A percentile compares a stretch with the other conserved stretches of the same genome.
Conservation (phyloP, 768 basidiomycete species). For the Mycena floridula region DNA sequence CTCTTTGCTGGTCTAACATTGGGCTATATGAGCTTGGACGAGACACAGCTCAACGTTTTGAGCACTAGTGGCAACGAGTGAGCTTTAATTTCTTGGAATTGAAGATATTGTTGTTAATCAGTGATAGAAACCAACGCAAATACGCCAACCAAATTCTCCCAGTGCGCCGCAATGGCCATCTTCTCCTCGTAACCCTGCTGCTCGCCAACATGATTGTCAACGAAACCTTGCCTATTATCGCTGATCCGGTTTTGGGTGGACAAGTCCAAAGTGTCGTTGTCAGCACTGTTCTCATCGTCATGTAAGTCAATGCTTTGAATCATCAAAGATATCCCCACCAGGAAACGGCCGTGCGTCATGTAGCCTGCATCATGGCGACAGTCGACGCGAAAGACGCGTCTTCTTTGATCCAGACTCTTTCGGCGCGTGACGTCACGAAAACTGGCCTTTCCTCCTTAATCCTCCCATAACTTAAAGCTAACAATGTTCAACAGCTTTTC, state of each 20-base stretch:
- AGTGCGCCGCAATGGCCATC: slow-evolving; percentile 77
- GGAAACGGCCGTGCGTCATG: not conserved
- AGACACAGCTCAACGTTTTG: slow-evolving; percentile 85
- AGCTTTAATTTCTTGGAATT: slow-evolving; percentile 18
- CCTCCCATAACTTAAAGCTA: not conserved
- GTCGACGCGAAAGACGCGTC: slow-evolving; percentile 8
- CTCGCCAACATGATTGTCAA: slow-evolving; percentile 92
- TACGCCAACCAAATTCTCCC: slow-evolving; percentile 86
- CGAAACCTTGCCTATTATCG: slow-evolving; percentile 78
- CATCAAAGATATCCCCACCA: not conserved
- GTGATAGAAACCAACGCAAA: slow-evolving; percentile 62
- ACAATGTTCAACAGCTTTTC: slow-evolving; percentile 68
- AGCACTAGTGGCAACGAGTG: slow-evolving; percentile 81
- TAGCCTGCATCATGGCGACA: not conserved
- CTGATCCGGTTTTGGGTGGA: slow-evolving; percentile 74
- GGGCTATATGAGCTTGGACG: slow-evolving; percentile 90
- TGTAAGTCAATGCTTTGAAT: slow-evolving; percentile 44
- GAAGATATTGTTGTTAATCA: not conserved
- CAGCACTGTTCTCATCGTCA: slow-evolving; percentile 81
- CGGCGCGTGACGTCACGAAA: slow-evolving; percentile 26
- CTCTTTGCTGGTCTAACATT: slow-evolving; percentile 89
- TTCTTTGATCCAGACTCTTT: not conserved
- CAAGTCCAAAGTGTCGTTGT: slow-evolving; percentile 73
- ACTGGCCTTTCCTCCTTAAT: not conserved
- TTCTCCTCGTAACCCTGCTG: slow-evolving; percentile 76